Conservation (phyloP, 768 basidiomycete species). For the Collybia nuda region DNA sequence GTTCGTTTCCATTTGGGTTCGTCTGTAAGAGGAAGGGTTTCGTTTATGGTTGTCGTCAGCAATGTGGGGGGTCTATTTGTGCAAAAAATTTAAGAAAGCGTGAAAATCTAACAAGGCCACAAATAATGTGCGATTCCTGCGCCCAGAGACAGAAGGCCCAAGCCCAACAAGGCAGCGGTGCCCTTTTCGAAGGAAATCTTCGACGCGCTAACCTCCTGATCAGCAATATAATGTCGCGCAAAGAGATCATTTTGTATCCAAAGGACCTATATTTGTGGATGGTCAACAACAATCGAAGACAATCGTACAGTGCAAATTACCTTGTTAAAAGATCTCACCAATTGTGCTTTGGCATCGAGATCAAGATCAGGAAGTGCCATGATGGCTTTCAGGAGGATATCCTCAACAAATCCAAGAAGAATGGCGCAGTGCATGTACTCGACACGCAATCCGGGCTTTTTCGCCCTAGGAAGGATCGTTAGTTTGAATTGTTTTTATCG, state of each 20-base stretch:
- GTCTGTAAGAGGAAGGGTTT: too few relatives aligned
- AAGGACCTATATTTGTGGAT: background rate
- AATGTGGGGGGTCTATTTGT: too few relatives aligned
- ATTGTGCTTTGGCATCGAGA: background rate
- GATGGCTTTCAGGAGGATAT: slow-evolving; percentile 1
- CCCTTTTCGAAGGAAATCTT: too few relatives aligned
- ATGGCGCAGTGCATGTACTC: slow-evolving; percentile 4
- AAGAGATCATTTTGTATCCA: slow-evolving; percentile 6
- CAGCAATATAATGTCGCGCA: slow-evolving; percentile 1
- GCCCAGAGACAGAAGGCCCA: too few relatives aligned
- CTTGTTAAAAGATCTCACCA: slow-evolving; percentile 4
- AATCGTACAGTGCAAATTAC: background rate
- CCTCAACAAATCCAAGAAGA: background rate
- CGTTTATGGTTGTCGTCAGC: too few relatives aligned
- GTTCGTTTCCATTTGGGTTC: too few relatives aligned
- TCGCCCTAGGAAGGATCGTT: background rate
- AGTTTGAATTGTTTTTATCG: background rate
- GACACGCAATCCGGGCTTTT: slow-evolving; percentile 1
- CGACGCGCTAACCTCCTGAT: too few relatives aligned
- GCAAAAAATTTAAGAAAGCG: too few relatives aligned
- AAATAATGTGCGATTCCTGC: too few relatives aligned
- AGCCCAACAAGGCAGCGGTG: too few relatives aligned
- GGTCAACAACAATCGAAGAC: background rate
- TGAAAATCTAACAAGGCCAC: too few relatives aligned
- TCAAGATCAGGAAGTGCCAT: slow-evolving; percentile 1